A percentile compares a stretch with the other conserved stretches of the same genome.
Evolutionary conservation across 345 rosid genomes (phyloP).

Genomic region (Citrus maxima): DNA sequence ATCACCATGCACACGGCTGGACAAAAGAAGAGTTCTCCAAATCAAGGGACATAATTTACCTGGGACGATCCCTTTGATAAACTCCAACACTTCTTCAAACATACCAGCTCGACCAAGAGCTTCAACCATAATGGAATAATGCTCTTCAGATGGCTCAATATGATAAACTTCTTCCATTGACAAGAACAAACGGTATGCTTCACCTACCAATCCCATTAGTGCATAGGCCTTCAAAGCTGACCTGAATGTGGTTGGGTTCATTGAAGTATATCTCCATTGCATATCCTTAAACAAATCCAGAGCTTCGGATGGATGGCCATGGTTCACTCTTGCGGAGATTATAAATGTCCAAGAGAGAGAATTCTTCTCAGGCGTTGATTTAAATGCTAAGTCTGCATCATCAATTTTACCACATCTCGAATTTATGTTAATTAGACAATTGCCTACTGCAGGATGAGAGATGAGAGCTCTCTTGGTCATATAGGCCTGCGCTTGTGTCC

Average conservation of each 20-base stretch:
- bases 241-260: conserved; percentile 14
- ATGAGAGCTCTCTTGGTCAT: conserved; percentile 26
- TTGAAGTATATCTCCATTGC: conserved; percentile 13
- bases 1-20: conserved; percentile 11
- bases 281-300: conserved; percentile 16
- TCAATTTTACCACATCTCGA: conserved; percentile 17
- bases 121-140: conserved; percentile 23
- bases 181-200: conserved; percentile 18
- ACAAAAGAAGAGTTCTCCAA: conserved; percentile 24
- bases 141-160: conserved; percentile 23
- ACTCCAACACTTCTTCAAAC: conserved; percentile 20
- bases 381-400: conserved; percentile 16
- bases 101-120: conserved; percentile 23
- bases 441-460: conserved; percentile 17
- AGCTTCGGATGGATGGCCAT: conserved; percentile 26
- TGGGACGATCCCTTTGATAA: conserved; percentile 10
- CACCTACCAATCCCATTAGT: conserved; percentile 14
- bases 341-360: conserved; percentile 22
- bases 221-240: conserved; percentile 24
- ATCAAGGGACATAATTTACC: conserved; percentile 12
- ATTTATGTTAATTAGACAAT: conserved; percentile 17
- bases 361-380: conserved; percentile 17
- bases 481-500: conserved; percentile 28
- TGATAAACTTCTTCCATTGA: conserved; percentile 18
- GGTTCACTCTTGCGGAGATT: conserved; percentile 24